Base-by-base conservation (phyloP, 2,329 filamentous ascomycete species). In the Mycosphaerella arachidis region DNA sequence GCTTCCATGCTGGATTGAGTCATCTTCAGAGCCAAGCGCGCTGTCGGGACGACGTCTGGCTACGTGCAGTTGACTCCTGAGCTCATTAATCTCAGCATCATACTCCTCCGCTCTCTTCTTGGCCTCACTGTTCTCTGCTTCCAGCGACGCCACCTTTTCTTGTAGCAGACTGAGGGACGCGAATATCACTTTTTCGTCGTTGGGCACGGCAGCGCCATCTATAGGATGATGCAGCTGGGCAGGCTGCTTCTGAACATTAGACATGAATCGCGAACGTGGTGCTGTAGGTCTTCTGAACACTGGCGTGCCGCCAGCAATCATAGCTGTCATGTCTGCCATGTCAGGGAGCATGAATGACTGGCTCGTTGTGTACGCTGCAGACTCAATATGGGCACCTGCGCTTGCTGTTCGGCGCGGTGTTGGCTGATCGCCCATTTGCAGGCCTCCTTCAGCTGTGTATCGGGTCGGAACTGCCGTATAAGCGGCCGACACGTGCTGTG, bases 121-220 rank as follows among this genome's bases (percentile, higher is more conserved):
- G 18, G 79, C 71, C 46, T 83, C 80, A 6, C 77, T 78, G 57
- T 83, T 84, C 62, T 83, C 81, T 55, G 76, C 73, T 67, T 87
- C 84, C 51, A 87, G 75, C 53, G 82, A 76, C 0, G 78, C 74
- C 45, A 86, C 78, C 67, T 82, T 84, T 46, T 85, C 83, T 64
- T 85, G 80, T 10, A 86, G 72, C 18, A 84, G 73, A 55, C 84
- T 79, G 16, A 87, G 74, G 10, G 83, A 84, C n/a, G 82, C 78
- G 67, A 85, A 85, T 52, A 88, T 80, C 2, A 81, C 81, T 70
- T 87, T 85, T 63, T 87, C 85, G 53, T 87, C 84, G 12, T 82
- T 78, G 0, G 84, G 84, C 50, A 86, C 78, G 0, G 82, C 78
- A 10, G 86, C 75, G 12, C 79, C 77, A 40, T 84, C 79, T 20